These are phyloP conservation scores for Cytospora piceae DNA, from an alignment of 2,329 filamentous ascomycete genomes.

Conservation along the genomic window DNA sequence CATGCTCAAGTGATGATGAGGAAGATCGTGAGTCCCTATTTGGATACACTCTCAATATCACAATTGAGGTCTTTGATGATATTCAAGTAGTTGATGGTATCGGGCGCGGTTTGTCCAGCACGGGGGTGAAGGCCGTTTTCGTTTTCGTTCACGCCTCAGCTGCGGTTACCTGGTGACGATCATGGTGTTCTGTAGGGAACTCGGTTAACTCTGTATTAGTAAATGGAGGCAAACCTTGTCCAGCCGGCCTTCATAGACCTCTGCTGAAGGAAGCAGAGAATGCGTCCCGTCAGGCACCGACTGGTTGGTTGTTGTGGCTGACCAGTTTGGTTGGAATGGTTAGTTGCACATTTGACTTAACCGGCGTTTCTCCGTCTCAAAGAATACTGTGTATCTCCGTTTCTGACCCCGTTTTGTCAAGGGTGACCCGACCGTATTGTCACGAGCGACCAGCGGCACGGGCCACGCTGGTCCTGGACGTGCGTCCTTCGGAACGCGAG, in stretches of 20 bases:
- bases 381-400: neutral
- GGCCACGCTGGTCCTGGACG: neutral
- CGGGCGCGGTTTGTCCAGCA: too few relatives aligned
- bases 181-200: neutral
- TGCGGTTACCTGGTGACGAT: neutral
- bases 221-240: neutral
- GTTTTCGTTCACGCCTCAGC: neutral
- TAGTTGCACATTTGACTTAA: neutral
- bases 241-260: neutral
- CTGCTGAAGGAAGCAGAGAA: neutral
- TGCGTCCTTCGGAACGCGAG: neutral
- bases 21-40: neutral
- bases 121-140: neutral
- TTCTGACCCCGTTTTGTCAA: neutral
- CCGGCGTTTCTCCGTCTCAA: neutral
- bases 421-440: neutral
- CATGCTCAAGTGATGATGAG: conserved; percentile 41
- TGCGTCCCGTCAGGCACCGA: neutral
- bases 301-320: neutral
- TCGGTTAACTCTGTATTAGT: neutral
- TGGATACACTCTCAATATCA: neutral
- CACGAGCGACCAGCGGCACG: neutral
- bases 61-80: neutral
- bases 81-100: neutral
- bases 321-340: neutral